Conservation (phyloP, 139 green algal genomes). For the Chlorella sp. region DNA sequence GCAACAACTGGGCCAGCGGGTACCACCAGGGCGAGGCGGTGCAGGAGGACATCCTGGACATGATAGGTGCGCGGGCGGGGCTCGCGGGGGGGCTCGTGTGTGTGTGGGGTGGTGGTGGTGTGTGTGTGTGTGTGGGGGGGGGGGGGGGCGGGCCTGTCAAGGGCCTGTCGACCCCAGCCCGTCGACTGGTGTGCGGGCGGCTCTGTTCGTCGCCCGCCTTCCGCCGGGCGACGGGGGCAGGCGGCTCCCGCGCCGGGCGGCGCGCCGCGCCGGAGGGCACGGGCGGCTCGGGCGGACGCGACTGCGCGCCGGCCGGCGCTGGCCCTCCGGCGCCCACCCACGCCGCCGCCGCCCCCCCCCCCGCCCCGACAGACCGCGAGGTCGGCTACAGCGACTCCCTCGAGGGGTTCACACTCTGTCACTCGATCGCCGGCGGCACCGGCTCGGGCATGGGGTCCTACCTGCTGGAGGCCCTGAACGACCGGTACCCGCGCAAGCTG, state of each 20-base stretch:
- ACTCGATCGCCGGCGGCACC: slow-evolving; percentile 98
- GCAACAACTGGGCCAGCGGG: slow-evolving; percentile 99
- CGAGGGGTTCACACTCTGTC: slow-evolving; percentile 96
- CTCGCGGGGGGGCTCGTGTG: not conserved
- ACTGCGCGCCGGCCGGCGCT: too few species aligned
- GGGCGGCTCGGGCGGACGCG: too few species aligned
- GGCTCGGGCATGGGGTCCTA: slow-evolving; percentile 97
- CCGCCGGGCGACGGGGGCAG: too few species aligned
- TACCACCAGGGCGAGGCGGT: slow-evolving; percentile 90
- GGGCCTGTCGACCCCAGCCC: too few species aligned
- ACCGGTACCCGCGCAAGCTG: slow-evolving; percentile 96
- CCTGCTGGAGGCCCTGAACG: slow-evolving; percentile 95
- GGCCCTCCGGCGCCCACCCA: too few species aligned
- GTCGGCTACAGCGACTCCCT: slow-evolving; percentile 96
- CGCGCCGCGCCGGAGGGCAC: too few species aligned
- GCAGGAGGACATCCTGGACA: slow-evolving; percentile 97
- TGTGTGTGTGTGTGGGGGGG: not conserved
- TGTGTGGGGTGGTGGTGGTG: not conserved
- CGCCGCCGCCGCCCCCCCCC: not conserved
- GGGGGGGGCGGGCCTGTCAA: too few species aligned
- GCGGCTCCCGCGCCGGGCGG: too few species aligned
- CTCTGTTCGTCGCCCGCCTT: too few species aligned
- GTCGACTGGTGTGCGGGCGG: too few species aligned
- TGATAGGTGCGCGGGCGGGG: slow-evolving; percentile 82
- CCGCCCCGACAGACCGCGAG: slow-evolving; percentile 84